Evolutionary conservation across 352 stramenopile species (phyloP).

Genomic region (Blastocystis hominis): DNA sequence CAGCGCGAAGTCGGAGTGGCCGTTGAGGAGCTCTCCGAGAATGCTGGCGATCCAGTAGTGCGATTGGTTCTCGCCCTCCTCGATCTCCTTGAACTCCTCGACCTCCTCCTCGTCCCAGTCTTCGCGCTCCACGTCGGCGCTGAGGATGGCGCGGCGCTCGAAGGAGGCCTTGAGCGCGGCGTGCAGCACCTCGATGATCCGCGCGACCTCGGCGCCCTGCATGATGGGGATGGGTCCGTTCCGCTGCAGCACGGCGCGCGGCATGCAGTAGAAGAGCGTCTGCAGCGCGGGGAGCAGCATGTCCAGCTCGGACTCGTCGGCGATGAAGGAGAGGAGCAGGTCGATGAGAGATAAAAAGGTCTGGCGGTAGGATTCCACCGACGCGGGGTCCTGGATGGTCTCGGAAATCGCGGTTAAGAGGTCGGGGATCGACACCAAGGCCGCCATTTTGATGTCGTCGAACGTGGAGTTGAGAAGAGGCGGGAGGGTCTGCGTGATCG

Average conservation of each 20-base stretch:
- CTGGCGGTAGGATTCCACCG: conserved; percentile 4
- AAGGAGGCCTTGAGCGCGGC: background rate
- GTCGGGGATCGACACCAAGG: conserved; percentile 19
- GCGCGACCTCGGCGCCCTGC: background rate
- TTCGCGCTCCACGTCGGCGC: conserved; percentile 40
- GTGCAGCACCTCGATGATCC: conserved; percentile 19
- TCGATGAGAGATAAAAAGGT: conserved; percentile 28
- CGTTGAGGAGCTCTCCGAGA: background rate
- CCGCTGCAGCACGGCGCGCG: background rate
- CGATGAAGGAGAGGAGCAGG: conserved; percentile 22
- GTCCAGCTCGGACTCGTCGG: conserved; percentile 16
- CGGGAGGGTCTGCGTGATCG: conserved; percentile 34
- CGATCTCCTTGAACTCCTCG: conserved; percentile 39
- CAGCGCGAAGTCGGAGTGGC: background rate
- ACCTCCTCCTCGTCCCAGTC: conserved; percentile 54
- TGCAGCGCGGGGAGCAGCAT: conserved; percentile 27
- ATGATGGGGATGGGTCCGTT: background rate
- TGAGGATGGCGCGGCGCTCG: conserved; percentile 3
- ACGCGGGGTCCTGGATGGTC: background rate
- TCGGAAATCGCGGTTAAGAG: background rate
- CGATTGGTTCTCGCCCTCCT: conserved; percentile 33
- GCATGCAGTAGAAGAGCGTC: conserved; percentile 16
- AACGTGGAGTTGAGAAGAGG: conserved; percentile 25
- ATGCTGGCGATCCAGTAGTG: background rate
- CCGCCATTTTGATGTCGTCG: conserved; percentile 37